Base-by-base conservation (phyloP, 106 monocot genomes). In the Iris macrosiphon region DNA sequence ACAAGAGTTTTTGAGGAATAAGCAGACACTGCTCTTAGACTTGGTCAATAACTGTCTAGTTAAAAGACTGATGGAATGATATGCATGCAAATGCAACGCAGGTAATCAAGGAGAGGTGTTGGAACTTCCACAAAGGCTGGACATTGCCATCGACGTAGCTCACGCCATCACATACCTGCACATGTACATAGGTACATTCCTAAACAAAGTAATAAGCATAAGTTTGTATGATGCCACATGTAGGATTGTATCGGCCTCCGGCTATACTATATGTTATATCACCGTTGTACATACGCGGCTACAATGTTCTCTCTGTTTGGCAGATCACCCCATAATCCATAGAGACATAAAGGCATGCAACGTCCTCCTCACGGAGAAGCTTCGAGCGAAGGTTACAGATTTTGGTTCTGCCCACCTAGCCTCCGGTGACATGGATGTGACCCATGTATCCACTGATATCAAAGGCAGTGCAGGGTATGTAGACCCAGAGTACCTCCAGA, bases 281-380 rank as follows among this genome's bases (percentile, higher is more conserved):
- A n/a, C n/a, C n/a, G n/a, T n/a, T n/a, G n/a, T n/a, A n/a, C n/a
- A n/a, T n/a, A n/a, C n/a, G n/a, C n/a, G n/a, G n/a, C n/a, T n/a
- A n/a, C n/a, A n/a, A n/a, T n/a, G n/a, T n/a, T n/a, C n/a, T n/a
- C 75, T 49, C 15, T 39, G 3, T 7, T 72, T 85, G 0, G 25
- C 59, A 89, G 89, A 89, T 74, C 73, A 65, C 22, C 89, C 89
- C 14, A 84, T 89, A 62, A 89, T 89, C 65, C 89, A 89, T 65
- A 76, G 89, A 37, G 80, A 89, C 64, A 75, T 89, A 58, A 89
- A 89, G 63, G 55, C 83, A 25, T 66, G 79, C 22, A 89, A 89
- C 59, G 76, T 89, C 40, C 80, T 89, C 16, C 70, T 89, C 21
- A 84, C 84, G 3, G 80, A 84, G 40, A 66, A 66, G 11, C 52